A percentile compares a stretch with the other conserved stretches of the same genome.
Evolutionary conservation across 345 rosid species (phyloP).

Genomic region (Hibiscus mutabilis): DNA sequence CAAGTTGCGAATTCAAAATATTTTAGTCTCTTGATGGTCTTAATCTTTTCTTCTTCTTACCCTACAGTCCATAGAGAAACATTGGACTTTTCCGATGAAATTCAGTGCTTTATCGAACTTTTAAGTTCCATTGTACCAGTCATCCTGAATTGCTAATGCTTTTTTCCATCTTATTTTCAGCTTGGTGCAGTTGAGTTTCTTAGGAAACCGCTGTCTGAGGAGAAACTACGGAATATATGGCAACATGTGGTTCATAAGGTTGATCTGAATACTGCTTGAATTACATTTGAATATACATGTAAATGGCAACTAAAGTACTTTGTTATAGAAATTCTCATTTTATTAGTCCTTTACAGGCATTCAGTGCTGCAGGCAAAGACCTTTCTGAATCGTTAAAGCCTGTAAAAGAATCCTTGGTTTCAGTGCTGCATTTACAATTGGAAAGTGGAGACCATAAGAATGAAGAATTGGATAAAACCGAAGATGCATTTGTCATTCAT

Average conservation of each 20-base stretch:
- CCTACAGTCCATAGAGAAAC: not conserved
- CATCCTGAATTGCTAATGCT: not conserved
- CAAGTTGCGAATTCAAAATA: too few species aligned
- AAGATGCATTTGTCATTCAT: constrained; percentile 23
- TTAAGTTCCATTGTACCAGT: too few species aligned
- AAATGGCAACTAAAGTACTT: not conserved
- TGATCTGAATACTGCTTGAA: too few species aligned
- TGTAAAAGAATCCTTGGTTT: constrained; percentile 58
- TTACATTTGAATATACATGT: not conserved
- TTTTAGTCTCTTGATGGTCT: too few species aligned
- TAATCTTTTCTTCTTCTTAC: not conserved
- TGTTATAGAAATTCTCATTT: constrained; percentile 9
- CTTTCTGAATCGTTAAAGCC: constrained; percentile 59
- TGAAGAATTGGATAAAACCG: constrained; percentile 19
- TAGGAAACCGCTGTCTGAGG: constrained; percentile 68
- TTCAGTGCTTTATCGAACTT: too few species aligned
- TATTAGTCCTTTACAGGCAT: constrained; percentile 68
- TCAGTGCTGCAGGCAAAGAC: constrained; percentile 45
- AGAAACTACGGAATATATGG: constrained; percentile 86
- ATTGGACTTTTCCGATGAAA: not conserved
- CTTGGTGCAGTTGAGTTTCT: constrained; percentile 98
- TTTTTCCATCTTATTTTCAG: constrained; percentile 41
- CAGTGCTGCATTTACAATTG: constrained; percentile 41
- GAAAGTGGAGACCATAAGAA: constrained; percentile 25
- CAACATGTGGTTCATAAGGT: constrained; percentile 97